These are phyloP conservation scores for Gossypium aridum DNA, from an alignment of 441 rosid genomes.

Conservation along the genomic window DNA sequence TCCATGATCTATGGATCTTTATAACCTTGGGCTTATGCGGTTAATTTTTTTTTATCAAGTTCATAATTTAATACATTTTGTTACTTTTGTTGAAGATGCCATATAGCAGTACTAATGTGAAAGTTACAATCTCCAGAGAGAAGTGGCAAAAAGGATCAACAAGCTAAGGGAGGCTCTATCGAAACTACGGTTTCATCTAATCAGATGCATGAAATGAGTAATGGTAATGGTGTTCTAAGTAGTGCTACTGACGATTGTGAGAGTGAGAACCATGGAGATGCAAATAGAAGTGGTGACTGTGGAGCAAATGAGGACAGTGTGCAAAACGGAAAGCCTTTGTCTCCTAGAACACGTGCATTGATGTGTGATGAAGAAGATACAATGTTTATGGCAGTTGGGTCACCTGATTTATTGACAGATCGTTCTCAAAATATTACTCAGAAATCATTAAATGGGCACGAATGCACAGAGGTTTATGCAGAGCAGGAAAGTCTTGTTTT, in stretches of 20 bases:
- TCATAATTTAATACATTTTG: neutral
- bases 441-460: conserved; percentile 22
- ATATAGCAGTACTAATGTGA: conserved; percentile 5
- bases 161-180: conserved; percentile 17
- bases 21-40: neutral
- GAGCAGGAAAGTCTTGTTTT: conserved; percentile 64
- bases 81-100: neutral
- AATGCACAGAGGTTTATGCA: conserved; percentile 35
- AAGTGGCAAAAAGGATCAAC: conserved; percentile 15
- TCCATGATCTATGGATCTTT: neutral
- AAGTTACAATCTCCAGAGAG: conserved; percentile 23
- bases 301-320: conserved; percentile 20
- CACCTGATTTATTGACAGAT: conserved; percentile 21
- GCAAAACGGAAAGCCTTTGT: conserved; percentile 32
- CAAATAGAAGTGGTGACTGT: conserved; percentile 24
- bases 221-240: conserved; percentile 24
- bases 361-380: conserved; percentile 88
- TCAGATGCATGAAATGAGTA: conserved; percentile 23
- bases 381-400: conserved; percentile 42
- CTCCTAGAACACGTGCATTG: conserved; percentile 59
- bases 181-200: conserved; percentile 18
- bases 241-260: conserved; percentile 18
- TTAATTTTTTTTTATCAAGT: neutral
- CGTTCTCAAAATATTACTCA: conserved; percentile 15
- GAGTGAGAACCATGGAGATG: conserved; percentile 24